Conservation (phyloP, 805 yeast species). For the Grigorovia transvaalensis region DNA sequence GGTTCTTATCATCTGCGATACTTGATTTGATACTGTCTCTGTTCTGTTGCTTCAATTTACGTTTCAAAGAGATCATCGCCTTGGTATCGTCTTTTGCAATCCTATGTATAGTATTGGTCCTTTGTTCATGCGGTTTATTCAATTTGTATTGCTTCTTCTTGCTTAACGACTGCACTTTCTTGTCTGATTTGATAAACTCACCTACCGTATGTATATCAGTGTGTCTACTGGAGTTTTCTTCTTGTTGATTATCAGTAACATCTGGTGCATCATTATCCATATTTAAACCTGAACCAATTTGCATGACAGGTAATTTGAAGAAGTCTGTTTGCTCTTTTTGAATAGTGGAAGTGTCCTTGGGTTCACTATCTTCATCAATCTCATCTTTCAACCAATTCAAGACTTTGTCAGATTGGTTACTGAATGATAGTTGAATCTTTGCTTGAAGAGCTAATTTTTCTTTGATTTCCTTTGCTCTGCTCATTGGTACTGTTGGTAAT, state of each 20-base stretch:
- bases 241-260: background rate
- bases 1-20: background rate
- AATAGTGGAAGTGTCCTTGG: constrained; percentile 1
- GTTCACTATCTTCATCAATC: constrained; percentile 1
- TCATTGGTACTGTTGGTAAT: constrained; percentile 17
- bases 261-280: constrained; percentile 5
- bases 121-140: constrained; percentile 1
- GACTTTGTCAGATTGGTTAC: constrained; percentile 15
- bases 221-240: background rate
- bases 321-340: constrained; percentile 17
- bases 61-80: constrained; percentile 28
- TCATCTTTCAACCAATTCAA: constrained; percentile 18
- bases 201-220: constrained; percentile 29
- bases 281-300: constrained; percentile 25
- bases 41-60: constrained; percentile 22
- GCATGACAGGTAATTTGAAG: constrained; percentile 25
- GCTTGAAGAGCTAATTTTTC: constrained; percentile 27
- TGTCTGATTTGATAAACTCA: constrained; percentile 27
- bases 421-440: constrained; percentile 21
- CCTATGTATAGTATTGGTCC: constrained; percentile 16
- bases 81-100: constrained; percentile 25
- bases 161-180: constrained; percentile 23
- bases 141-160: constrained; percentile 21
- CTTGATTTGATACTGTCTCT: background rate
- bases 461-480: constrained; percentile 27